phyloP scores from a whole-genome alignment of 1,139 yeast species.

The Saccharomyces hybrid region DNA sequence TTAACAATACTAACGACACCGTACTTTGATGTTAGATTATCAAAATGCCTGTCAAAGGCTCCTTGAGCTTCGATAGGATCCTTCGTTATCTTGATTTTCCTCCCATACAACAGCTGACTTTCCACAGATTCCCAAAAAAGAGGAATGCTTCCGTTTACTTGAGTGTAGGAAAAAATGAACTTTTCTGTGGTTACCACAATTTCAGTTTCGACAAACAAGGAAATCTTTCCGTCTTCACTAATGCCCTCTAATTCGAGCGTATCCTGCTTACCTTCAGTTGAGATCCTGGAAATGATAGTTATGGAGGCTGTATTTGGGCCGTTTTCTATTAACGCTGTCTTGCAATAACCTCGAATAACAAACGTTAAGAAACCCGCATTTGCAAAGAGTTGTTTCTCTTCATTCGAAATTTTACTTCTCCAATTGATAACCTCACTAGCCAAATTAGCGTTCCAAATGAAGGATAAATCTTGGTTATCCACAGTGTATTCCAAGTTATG shows the following conservation, averaged over 20 bases:
- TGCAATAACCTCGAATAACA: conserved; percentile 58
- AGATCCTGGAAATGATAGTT: conserved; percentile 60
- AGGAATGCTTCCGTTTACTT: conserved; percentile 64
- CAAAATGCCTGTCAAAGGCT: conserved; percentile 59
- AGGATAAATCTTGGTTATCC: conserved; percentile 43
- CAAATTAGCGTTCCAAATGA: conserved; percentile 61
- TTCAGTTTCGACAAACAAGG: conserved; percentile 63
- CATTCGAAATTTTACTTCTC: conserved; percentile 44
- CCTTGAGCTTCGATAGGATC: conserved; percentile 58
- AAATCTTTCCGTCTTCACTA: conserved; percentile 62
- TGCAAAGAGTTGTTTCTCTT: conserved; percentile 48
- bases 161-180: conserved; percentile 49
- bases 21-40: conserved; percentile 46
- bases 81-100: conserved; percentile 46
- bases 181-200: conserved; percentile 47
- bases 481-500: conserved; percentile 37
- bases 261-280: conserved; percentile 51
- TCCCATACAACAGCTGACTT: conserved; percentile 44
- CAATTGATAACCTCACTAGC: conserved; percentile 51
- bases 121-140: conserved; percentile 50
- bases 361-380: conserved; percentile 49
- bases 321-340: conserved; percentile 35
- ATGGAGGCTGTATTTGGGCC: conserved; percentile 37
- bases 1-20: conserved; percentile 59
- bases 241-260: conserved; percentile 62